Base-by-base conservation (phyloP, 306 rosid species). In the Ammopiptanthus mongolicus region DNA sequence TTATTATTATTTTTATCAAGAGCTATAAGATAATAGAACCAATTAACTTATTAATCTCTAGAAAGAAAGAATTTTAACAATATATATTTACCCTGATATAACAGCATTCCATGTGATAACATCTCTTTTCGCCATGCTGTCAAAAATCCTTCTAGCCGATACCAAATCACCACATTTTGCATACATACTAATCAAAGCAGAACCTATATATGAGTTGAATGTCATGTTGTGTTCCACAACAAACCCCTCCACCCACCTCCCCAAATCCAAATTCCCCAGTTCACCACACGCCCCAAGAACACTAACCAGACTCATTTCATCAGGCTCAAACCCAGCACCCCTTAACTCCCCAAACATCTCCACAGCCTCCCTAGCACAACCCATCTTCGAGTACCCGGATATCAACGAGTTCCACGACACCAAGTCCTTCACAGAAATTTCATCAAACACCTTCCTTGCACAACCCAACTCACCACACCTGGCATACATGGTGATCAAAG, bases 331-430 rank as follows among this genome's bases (percentile, higher is more conserved):
- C 44, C 88, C 97, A 2, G 61, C 84, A 34, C 62, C 86, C 88
- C 46, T 84, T 91, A 94, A 84, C 60, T 85, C 78, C 19, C 36
- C 48, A 83, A 94, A 94, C 82, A 91, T 47, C 78, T 75, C 84
- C 78, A 90, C 86, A 0, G 96, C 97, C 57, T 91, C 87, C 77
- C 52, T 55, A 2, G 94, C 87, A 19, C 48, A 52, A 2, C 98
- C 92, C 88, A 78, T 82, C 86, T 87, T 90, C 3, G 91, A 82
- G 29, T 88, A 94, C 58, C 96, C 98, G 0, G 95, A 83, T 19
- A 94, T 82, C 91, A 94, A 78, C 19, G 98, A 90, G 67, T 90
- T 94, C 98, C 98, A 94, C 0, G 98, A 91, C 65, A 91, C 95
- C 85, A 71, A 80, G n/a, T 91, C 97, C 81, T 82, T 82, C 0